Conservation (phyloP, 2,329 filamentous ascomycete genomes). For the Alternaria metachromatica region DNA sequence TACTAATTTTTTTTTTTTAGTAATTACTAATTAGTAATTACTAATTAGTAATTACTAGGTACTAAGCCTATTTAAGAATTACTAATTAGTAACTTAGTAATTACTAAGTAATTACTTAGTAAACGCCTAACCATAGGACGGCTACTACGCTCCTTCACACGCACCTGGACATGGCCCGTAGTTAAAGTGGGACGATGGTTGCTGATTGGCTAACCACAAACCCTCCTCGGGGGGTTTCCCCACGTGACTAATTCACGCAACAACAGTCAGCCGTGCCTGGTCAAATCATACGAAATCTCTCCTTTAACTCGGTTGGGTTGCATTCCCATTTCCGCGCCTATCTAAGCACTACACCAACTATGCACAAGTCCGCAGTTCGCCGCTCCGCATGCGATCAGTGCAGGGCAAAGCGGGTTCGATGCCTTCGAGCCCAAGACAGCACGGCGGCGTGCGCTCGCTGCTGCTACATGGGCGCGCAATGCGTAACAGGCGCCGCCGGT, state of each 20-base stretch:
- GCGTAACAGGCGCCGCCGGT: conserved; percentile 10
- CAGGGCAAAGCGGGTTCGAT: conserved; percentile 3
- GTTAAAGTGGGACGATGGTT: neutral
- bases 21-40: too few relatives aligned
- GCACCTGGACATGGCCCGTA: neutral
- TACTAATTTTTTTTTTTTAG: too few relatives aligned
- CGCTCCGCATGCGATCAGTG: neutral
- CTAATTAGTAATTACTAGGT: too few relatives aligned
- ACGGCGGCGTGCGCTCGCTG: neutral
- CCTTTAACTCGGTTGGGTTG: neutral
- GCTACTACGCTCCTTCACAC: neutral
- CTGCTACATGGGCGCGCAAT: conserved; percentile 4
- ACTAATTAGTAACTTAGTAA: too few relatives aligned
- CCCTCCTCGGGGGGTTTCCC: neutral
- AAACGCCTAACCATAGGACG: too few relatives aligned
- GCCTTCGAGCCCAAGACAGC: neutral
- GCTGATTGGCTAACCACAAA: neutral
- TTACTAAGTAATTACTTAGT: too few relatives aligned
- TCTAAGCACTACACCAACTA: neutral
- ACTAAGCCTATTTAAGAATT: too few relatives aligned
- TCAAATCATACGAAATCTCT: neutral
- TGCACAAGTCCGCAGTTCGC: neutral
- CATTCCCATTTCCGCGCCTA: neutral
- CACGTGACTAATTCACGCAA: neutral
- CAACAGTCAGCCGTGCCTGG: neutral